Conservation (phyloP, 495 filamentous ascomycete genomes). For the Penicillium turbatum region DNA sequence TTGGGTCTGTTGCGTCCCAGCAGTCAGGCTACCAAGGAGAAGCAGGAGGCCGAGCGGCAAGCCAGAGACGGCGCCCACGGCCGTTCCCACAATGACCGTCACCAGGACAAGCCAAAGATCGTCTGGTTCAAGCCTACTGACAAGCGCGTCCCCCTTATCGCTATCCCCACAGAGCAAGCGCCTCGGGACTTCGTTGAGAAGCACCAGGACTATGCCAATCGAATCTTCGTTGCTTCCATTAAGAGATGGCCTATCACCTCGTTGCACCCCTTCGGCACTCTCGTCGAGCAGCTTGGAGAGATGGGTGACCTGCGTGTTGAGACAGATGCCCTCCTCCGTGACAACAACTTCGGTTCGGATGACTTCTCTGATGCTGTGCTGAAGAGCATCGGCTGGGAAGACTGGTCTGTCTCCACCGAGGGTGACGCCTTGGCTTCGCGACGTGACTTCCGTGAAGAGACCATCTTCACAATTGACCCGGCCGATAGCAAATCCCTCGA, state of each 20-base stretch:
- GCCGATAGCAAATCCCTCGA: slow-evolving; percentile 79
- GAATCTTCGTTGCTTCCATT: slow-evolving; percentile 98
- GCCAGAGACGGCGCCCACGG: slow-evolving; percentile 77
- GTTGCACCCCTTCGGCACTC: slow-evolving; percentile 93
- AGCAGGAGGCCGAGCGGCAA: slow-evolving; percentile 93
- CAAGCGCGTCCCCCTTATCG: slow-evolving; percentile 96
- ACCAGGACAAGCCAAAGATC: slow-evolving; percentile 98
- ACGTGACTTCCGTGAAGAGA: slow-evolving; percentile 86
- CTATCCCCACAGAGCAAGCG: slow-evolving; percentile 96
- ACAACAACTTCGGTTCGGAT: slow-evolving; percentile 97
- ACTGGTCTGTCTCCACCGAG: slow-evolving; percentile 83
- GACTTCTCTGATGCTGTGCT: slow-evolving; percentile 96
- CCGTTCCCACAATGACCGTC: slow-evolving; percentile 74
- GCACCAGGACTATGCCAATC: slow-evolving; percentile 93
- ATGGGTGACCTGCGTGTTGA: slow-evolving; percentile 97
- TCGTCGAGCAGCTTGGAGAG: slow-evolving; percentile 93
- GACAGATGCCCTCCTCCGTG: slow-evolving; percentile 91
- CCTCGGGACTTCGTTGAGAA: slow-evolving; percentile 98
- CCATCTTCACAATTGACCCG: slow-evolving; percentile 87
- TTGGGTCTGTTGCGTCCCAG: slow-evolving; percentile 90
- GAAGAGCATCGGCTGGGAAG: slow-evolving; percentile 85
- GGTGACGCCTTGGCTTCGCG: slow-evolving; percentile 72
- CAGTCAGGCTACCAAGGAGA: slow-evolving; percentile 99
- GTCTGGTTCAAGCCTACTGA: slow-evolving; percentile 99
- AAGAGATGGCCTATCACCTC: slow-evolving; percentile 99